Percentiles rank a stretch among this genome's conserved stretches.
These are phyloP conservation scores for Ulota crispa DNA, from an alignment of 225 moss, liverwort and hornwort species.

Conservation along the genomic window DNA sequence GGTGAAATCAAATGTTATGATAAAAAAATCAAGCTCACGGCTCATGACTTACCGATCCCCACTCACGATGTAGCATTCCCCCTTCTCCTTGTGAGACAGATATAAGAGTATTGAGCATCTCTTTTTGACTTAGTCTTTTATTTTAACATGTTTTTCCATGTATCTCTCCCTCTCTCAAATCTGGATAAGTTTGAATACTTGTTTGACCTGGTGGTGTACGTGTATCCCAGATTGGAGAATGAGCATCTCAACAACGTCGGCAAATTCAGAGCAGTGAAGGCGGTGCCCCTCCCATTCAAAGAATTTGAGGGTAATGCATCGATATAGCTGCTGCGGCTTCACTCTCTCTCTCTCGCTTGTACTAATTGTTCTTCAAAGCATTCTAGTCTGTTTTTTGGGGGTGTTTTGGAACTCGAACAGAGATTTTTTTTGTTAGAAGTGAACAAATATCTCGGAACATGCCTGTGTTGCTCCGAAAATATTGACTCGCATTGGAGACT, in stretches of 20 bases:
- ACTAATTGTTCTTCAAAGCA: not conserved
- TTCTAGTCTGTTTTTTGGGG: not conserved
- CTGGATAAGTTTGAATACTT: not conserved
- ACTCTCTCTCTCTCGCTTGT: not conserved
- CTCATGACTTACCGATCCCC: too few species aligned
- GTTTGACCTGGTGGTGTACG: not conserved
- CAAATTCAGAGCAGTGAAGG: conserved; percentile 55
- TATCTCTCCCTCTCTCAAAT: not conserved
- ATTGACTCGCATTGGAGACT: not conserved
- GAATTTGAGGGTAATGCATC: conserved; percentile 43
- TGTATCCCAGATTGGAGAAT: conserved; percentile 44
- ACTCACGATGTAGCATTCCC: too few species aligned
- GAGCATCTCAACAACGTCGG: conserved; percentile 61
- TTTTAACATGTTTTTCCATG: too few species aligned
- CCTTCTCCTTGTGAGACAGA: not conserved
- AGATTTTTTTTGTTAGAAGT: not conserved
- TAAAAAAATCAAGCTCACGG: too few species aligned
- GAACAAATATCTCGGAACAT: not conserved
- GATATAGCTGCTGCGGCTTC: not conserved
- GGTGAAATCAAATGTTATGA: too few species aligned
- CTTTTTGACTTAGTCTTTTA: not conserved
- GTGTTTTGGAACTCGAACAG: not conserved
- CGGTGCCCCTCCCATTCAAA: conserved; percentile 58
- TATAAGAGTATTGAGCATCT: not conserved
- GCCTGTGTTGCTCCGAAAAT: not conserved